Evolutionary conservation across 305 asterid species (phyloP).

Genomic region (Caryopteris hybrid): DNA sequence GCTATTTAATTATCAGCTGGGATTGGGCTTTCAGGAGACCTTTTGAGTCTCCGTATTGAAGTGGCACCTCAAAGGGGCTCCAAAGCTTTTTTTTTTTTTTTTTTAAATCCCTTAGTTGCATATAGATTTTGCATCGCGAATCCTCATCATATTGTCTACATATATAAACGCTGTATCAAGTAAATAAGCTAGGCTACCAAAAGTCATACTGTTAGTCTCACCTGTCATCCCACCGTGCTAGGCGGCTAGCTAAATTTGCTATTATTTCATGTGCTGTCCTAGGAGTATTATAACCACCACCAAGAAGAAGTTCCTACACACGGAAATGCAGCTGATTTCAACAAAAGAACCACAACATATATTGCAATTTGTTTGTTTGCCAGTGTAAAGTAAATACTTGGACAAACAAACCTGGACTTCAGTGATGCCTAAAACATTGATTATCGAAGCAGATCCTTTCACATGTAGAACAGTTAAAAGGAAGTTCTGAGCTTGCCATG

Average conservation of each 20-base stretch:
- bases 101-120: not conserved
- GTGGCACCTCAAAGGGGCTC: not conserved
- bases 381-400: constrained; percentile 8
- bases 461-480: constrained; percentile 67
- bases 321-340: constrained; percentile 18
- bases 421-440: constrained; percentile 76
- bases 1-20: not conserved
- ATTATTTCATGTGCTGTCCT: constrained; percentile 71
- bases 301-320: constrained; percentile 73
- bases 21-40: not conserved
- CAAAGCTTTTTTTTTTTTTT: not conserved
- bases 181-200: not conserved
- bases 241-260: constrained; percentile 76
- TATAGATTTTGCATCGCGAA: not conserved
- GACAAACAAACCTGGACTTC: constrained; percentile 72
- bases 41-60: not conserved
- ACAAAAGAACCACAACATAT: constrained; percentile 4
- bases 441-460: constrained; percentile 66
- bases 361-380: constrained; percentile 1
- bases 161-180: constrained; percentile 8
- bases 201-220: constrained; percentile 27
- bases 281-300: constrained; percentile 84
- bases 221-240: constrained; percentile 99
- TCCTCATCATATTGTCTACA: not conserved
- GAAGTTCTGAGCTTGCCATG: constrained; percentile 88